A percentile compares a stretch with the other conserved stretches of the same genome.
Conservation (phyloP, 108 stramenopile genomes). For the Skeletonema marinoi region DNA sequence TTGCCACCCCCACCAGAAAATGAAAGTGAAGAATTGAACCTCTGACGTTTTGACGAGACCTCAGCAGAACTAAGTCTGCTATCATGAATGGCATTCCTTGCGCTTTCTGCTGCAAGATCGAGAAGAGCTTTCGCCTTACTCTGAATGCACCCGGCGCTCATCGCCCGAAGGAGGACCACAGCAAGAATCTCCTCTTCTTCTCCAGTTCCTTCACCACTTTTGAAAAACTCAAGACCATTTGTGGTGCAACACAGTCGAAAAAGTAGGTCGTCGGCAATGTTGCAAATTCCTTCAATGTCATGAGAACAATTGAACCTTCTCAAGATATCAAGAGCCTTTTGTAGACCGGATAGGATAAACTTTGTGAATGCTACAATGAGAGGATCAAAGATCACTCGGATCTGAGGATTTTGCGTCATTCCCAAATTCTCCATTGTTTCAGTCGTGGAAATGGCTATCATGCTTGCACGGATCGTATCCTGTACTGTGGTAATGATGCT, state of each 20-base stretch:
- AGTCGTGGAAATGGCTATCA: conserved; percentile 14
- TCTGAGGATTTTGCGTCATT: conserved; percentile 16
- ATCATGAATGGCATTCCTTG: neutral
- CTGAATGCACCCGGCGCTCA: conserved; percentile 14
- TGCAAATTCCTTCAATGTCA: conserved; percentile 5
- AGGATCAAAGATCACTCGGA: conserved; percentile 38
- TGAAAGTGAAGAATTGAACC: neutral
- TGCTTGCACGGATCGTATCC: conserved; percentile 19
- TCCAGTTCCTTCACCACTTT: neutral
- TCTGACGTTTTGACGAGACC: conserved; percentile 16
- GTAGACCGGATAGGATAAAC: conserved; percentile 19
- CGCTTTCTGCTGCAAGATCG: conserved; percentile 17
- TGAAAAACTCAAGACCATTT: conserved; percentile 25
- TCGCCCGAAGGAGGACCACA: conserved; percentile 23
- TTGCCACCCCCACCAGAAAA: neutral
- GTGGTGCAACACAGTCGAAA: conserved; percentile 24
- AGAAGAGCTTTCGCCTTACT: conserved; percentile 29
- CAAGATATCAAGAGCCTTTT: conserved; percentile 22
- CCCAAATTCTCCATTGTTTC: conserved; percentile 40
- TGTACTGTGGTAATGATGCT: conserved; percentile 9
- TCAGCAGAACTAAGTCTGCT: neutral
- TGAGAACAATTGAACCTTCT: conserved; percentile 10
- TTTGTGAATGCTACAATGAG: conserved; percentile 18
- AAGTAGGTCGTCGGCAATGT: conserved; percentile 33
- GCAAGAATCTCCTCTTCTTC: conserved; percentile 26